Evolutionary conservation across 768 basidiomycete genomes (phyloP).

Genomic region (Phaffia australis): DNA sequence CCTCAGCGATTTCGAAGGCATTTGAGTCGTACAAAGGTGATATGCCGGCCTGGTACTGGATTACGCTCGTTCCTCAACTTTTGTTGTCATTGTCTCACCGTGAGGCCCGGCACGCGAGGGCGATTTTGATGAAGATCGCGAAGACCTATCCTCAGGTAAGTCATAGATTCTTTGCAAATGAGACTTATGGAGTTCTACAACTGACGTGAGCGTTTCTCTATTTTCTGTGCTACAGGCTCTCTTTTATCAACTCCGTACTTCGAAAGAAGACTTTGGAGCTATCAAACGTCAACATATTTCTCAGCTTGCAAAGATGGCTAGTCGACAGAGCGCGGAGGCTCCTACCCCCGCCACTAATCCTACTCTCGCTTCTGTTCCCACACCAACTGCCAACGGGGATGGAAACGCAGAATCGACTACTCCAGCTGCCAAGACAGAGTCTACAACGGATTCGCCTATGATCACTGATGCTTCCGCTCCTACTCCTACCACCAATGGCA

Average conservation of each 20-base stretch:
- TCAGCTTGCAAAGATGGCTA: conserved; percentile 14
- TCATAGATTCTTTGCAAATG: neutral
- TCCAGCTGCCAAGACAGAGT: neutral
- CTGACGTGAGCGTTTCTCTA: neutral
- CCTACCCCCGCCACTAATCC: neutral
- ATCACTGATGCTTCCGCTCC: conserved; percentile 14
- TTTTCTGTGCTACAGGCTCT: conserved; percentile 53
- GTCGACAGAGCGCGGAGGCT: conserved; percentile 27
- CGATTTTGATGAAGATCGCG: conserved; percentile 77
- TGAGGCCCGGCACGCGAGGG: conserved; percentile 84
- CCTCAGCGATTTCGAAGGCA: conserved; percentile 35
- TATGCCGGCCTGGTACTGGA: conserved; percentile 97
- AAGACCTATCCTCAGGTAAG: conserved; percentile 83
- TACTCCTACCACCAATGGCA: neutral
- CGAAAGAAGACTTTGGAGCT: conserved; percentile 54
- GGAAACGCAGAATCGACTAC: conserved; percentile 1
- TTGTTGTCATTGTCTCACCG: conserved; percentile 77
- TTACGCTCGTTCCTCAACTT: conserved; percentile 89
- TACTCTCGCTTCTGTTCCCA: conserved; percentile 20
- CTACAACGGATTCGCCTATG: conserved; percentile 5
- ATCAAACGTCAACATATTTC: conserved; percentile 34
- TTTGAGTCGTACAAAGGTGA: conserved; percentile 96
- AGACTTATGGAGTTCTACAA: neutral
- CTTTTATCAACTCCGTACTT: conserved; percentile 87
- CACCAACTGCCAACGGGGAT: conserved; percentile 10